Evolutionary conservation across 148 eudicot species (phyloP).

Genomic region (Agrostemma githago): DNA sequence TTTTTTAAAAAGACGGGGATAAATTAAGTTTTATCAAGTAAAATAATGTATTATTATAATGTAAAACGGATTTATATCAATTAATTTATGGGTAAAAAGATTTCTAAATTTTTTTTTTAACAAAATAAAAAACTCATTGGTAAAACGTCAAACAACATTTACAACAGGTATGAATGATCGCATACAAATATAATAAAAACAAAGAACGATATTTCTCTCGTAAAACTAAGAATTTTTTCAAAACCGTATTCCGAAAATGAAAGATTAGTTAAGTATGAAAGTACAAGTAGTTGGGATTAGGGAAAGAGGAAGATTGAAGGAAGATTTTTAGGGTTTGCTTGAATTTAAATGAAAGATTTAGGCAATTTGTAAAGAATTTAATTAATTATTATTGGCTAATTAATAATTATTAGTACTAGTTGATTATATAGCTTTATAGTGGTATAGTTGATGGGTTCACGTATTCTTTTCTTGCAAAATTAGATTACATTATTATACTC

Average conservation of each 20-base stretch:
- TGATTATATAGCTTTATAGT: not conserved
- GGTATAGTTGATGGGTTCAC: not conserved
- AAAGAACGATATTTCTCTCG: too few relatives aligned
- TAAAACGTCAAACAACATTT: too few relatives aligned
- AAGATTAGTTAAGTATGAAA: not conserved
- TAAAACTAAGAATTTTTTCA: not conserved
- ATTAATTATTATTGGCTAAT: not conserved
- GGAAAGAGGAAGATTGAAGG: conserved; percentile 11
- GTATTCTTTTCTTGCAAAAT: conserved; percentile 27
- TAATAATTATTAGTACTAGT: not conserved
- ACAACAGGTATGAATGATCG: too few relatives aligned
- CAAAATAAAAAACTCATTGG: too few relatives aligned
- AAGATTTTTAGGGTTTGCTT: conserved; percentile 14
- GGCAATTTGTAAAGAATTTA: not conserved
- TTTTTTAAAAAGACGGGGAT: too few relatives aligned
- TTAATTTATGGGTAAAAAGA: too few relatives aligned
- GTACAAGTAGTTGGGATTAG: not conserved
- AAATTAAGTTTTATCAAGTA: too few relatives aligned
- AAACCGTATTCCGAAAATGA: not conserved
- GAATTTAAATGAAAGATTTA: conserved; percentile 26
- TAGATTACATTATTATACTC: too few relatives aligned
- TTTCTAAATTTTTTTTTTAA: too few relatives aligned
- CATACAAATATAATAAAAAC: too few relatives aligned
- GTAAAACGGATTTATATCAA: too few relatives aligned
- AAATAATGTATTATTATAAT: too few relatives aligned